phyloP scores from a whole-genome alignment of 2,329 filamentous ascomycete species.

The Emericellopsis cladophorae region DNA sequence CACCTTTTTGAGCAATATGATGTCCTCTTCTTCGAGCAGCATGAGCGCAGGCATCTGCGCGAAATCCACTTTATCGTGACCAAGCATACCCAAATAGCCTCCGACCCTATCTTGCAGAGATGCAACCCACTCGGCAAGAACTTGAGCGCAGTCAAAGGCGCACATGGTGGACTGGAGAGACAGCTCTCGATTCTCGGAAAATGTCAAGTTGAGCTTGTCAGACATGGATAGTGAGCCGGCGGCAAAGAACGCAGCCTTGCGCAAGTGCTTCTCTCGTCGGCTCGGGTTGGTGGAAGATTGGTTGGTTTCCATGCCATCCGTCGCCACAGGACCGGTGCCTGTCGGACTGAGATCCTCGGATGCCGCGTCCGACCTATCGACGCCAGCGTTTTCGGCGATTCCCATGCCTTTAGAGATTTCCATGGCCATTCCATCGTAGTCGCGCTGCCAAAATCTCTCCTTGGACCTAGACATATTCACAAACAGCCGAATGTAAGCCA shows the following conservation, averaged over 20 bases:
- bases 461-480: slow-evolving; percentile 88
- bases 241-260: slow-evolving; percentile 91
- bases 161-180: slow-evolving; percentile 87
- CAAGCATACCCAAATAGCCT: slow-evolving; percentile 74
- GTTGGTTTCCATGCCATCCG: slow-evolving; percentile 1
- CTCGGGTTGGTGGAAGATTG: slow-evolving; percentile 15
- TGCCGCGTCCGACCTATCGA: slow-evolving; percentile 41
- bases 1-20: slow-evolving; percentile 73
- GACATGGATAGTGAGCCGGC: slow-evolving; percentile 84
- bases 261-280: slow-evolving; percentile 73
- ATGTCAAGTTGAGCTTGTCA: slow-evolving; percentile 73
- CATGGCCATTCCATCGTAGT: slow-evolving; percentile 84
- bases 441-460: slow-evolving; percentile 85
- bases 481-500: slow-evolving; percentile 85
- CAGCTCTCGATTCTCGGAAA: slow-evolving; percentile 75
- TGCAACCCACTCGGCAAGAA: slow-evolving; percentile 87
- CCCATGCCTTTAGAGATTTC: slow-evolving; percentile 72
- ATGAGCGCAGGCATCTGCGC: slow-evolving; percentile 75
- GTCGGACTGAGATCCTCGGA: slow-evolving; percentile 22
- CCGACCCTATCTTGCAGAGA: slow-evolving; percentile 93
- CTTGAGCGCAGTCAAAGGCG: slow-evolving; percentile 85
- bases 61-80: slow-evolving; percentile 69
- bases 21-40: slow-evolving; percentile 83
- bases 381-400: slow-evolving; percentile 58
- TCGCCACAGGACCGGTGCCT: slow-evolving; percentile 27